These are phyloP conservation scores for Neophaeococcomyces mojaviensis DNA, from an alignment of 2,329 filamentous ascomycete genomes.

Conservation along the genomic window DNA sequence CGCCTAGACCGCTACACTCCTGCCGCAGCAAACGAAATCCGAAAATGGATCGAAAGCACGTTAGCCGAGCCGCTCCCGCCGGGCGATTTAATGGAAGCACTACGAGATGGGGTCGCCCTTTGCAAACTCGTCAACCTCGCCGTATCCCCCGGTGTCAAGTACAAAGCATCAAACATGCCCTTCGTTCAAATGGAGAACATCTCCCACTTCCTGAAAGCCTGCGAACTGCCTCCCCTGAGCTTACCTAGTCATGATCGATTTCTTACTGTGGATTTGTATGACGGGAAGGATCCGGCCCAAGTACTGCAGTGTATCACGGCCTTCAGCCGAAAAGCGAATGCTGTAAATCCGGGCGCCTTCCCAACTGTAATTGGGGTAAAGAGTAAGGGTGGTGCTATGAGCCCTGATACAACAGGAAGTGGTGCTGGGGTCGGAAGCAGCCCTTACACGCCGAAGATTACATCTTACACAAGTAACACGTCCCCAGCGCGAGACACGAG, in stretches of 20 bases:
- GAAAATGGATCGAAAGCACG: constrained; percentile 74
- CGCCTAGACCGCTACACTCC: constrained; percentile 91
- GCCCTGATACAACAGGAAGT: constrained; percentile 60
- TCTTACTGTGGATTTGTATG: constrained; percentile 92
- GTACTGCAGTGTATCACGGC: constrained; percentile 87
- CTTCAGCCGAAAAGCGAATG: constrained; percentile 80
- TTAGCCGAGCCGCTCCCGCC: constrained; percentile 65
- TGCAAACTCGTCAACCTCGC: constrained; percentile 86
- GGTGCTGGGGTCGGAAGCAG: constrained; percentile 33
- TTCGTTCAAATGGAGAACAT: constrained; percentile 99
- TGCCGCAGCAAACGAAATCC: constrained; percentile 76
- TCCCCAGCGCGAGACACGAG: constrained; percentile 14
- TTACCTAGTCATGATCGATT: constrained; percentile 92
- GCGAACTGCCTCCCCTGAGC: constrained; percentile 74
- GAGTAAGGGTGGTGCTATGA: constrained; percentile 51
- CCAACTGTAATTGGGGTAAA: constrained; percentile 69
- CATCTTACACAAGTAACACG: constrained; percentile 39
- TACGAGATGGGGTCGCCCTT: constrained; percentile 85
- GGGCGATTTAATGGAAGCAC: constrained; percentile 70
- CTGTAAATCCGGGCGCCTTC: constrained; percentile 65
- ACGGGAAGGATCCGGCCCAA: constrained; percentile 91
- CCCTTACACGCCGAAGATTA: constrained; percentile 22
- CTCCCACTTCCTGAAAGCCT: constrained; percentile 84
- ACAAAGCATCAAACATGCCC: constrained; percentile 88
- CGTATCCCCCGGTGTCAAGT: constrained; percentile 72